Percentiles rank a stretch among this genome's conserved stretches.
Evolutionary conservation across 495 filamentous ascomycete species (phyloP).

Genomic region (Hypoxylon rickii): DNA sequence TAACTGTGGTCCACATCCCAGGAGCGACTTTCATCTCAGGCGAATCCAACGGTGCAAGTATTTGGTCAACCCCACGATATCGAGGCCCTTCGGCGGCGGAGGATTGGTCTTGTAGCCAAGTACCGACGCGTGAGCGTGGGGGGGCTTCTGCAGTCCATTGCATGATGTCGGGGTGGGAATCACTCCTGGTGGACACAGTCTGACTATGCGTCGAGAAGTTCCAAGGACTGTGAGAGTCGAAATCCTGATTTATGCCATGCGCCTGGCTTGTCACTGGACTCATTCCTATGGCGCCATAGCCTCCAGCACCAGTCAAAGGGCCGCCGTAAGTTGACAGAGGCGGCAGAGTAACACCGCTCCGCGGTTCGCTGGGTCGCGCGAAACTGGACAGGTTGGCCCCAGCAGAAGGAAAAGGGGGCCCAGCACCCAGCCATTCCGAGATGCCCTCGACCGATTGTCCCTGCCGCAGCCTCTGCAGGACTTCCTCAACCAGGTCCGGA

Average conservation of each 20-base stretch:
- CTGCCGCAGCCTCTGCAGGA: slow-evolving; percentile 51
- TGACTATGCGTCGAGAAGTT: slow-evolving; percentile 49
- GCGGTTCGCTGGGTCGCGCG: slow-evolving; percentile 23
- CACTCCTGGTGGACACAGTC: slow-evolving; percentile 42
- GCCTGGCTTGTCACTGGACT: slow-evolving; percentile 25
- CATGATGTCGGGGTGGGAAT: slow-evolving; percentile 45
- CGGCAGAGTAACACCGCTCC: slow-evolving; percentile 26
- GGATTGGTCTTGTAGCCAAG: slow-evolving; percentile 44
- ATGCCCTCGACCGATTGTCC: slow-evolving; percentile 56
- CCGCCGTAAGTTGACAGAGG: slow-evolving; percentile 31
- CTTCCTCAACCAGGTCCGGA: slow-evolving; percentile 51
- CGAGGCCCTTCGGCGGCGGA: slow-evolving; percentile 21
- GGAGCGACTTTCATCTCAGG: slow-evolving; percentile 45
- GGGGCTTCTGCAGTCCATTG: slow-evolving; percentile 45
- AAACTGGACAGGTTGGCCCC: slow-evolving; percentile 22
- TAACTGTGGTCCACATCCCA: slow-evolving; percentile 64
- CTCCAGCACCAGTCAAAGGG: slow-evolving; percentile 23
- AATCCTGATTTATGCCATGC: slow-evolving; percentile 39
- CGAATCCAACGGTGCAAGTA: slow-evolving; percentile 40
- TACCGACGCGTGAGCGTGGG: slow-evolving; percentile 45
- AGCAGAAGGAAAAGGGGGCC: slow-evolving; percentile 20
- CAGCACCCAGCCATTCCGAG: slow-evolving; percentile 49
- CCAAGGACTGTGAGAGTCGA: slow-evolving; percentile 48
- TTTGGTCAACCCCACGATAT: slow-evolving; percentile 42
- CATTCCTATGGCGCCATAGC: slow-evolving; percentile 23